phyloP scores from a whole-genome alignment of 2,329 filamentous ascomycete species.

The Monilinia fructigena region DNA sequence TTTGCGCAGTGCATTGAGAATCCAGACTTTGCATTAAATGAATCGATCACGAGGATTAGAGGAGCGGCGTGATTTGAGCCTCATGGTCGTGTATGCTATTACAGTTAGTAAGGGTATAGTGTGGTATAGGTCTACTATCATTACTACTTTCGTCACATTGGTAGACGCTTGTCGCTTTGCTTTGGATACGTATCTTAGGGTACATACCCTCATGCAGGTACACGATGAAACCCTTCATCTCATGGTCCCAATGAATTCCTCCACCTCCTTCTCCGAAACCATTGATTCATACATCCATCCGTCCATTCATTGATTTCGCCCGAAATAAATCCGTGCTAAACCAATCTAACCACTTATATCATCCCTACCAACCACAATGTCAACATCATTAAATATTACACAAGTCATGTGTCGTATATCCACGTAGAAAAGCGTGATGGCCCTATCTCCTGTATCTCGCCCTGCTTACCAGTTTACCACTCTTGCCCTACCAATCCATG shows the following conservation, averaged over 20 bases:
- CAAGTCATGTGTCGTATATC: not conserved
- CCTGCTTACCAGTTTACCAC: no score
- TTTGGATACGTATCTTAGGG: not conserved
- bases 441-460: not conserved
- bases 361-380: constrained; percentile 5
- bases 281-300: not conserved
- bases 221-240: not conserved
- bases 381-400: not conserved
- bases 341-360: not conserved
- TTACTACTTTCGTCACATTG: no score
- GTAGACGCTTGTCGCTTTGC: no score
- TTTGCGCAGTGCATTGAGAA: not conserved
- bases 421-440: constrained; percentile 2
- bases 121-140: no score
- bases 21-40: not conserved
- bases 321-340: no score
- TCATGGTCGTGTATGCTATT: not conserved
- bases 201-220: constrained; percentile 7
- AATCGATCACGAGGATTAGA: no score
- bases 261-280: not conserved
- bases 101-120: no score
- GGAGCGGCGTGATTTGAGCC: no score
- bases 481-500: constrained; percentile 9
- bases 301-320: not conserved
- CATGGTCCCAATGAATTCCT: not conserved